Conservation (phyloP, 1,139 yeast species). For the Saccharomyces hybrid region DNA sequence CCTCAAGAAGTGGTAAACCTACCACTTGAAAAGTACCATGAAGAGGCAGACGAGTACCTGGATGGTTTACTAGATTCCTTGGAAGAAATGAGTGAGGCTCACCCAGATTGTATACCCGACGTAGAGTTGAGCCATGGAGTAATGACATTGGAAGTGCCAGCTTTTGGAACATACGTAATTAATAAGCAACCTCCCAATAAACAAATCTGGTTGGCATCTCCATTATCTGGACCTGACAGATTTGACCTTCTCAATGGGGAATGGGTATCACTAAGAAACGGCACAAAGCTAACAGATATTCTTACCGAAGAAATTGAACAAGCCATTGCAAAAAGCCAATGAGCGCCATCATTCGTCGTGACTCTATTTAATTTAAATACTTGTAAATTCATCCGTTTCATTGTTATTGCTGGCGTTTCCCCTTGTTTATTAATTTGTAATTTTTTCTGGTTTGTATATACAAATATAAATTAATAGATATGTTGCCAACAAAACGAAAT, state of each 20-base stretch:
- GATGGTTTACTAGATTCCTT: constrained; percentile 56
- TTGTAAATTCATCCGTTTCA: neutral
- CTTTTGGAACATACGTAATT: constrained; percentile 73
- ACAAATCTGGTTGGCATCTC: constrained; percentile 90
- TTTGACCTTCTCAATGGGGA: constrained; percentile 50
- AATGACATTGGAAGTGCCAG: constrained; percentile 58
- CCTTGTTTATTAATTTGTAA: neutral
- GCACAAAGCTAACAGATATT: constrained; percentile 41
- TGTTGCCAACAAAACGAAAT: no score
- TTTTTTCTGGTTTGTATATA: neutral
- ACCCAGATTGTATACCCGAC: constrained; percentile 49
- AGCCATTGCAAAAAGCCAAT: constrained; percentile 26
- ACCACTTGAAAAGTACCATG: constrained; percentile 47
- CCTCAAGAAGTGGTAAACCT: constrained; percentile 45
- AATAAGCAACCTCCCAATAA: constrained; percentile 92
- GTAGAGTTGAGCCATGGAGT: constrained; percentile 84
- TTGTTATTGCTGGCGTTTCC: neutral
- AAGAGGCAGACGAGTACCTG: constrained; percentile 51
- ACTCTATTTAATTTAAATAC: neutral
- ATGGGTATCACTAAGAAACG: constrained; percentile 60
- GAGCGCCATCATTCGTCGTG: neutral
- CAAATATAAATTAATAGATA: no score
- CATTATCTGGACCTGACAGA: constrained; percentile 85
- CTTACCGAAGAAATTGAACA: constrained; percentile 42
- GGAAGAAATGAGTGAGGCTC: constrained; percentile 53